Base-by-base conservation (phyloP, 768 basidiomycete species). In the Mycena kentingensis region DNA sequence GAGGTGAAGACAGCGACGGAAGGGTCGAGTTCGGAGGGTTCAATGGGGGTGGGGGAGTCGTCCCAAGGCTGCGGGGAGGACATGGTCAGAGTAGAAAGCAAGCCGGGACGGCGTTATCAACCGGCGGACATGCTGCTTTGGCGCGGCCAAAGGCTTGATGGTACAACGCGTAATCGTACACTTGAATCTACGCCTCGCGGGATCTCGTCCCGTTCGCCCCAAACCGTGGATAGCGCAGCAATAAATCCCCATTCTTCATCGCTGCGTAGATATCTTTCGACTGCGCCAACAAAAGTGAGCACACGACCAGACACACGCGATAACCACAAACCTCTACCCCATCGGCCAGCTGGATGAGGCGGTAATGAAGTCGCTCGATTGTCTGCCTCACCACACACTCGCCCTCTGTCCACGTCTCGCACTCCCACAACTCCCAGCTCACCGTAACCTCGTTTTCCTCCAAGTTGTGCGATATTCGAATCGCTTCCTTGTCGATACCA, bases 181-280 rank as follows among this genome's bases (percentile, higher is more conserved):
- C 12, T 24, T 12, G 22, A 37, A 7, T 10, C 45, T 50, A 54
- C n/a, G 29, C 32, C 35, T 44, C 47, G 22, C 46, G 35, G 21
- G 56, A 45, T 42, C 50, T 49, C 35, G 50, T 45, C 24, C 46
- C 58, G 45, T 45, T 51, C 5, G 25, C 22, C 35, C 45, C 53
- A 24, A 59, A 39, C n/a, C 45, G 16, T 24, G 79, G 79, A 46
- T 80, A 78, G 48, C 70, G 77, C 61, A 81, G 59, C 54, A 69
- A 67, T 41, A 81, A 67, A 58, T 62, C 69, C 13, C 70, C 69
- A 54, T 73, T 70, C 42, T 79, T 77, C 64, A 75, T 74, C 29
- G 75, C 68, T 4, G 76, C 79, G 24, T 67, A 69, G 52, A 81
- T 68, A 54, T 81, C 78, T 38, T 75, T 75, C 34, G 78, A 81